These are phyloP conservation scores for Rutstroemia sydowiana DNA, from an alignment of 2,329 filamentous ascomycete genomes.

Conservation along the genomic window DNA sequence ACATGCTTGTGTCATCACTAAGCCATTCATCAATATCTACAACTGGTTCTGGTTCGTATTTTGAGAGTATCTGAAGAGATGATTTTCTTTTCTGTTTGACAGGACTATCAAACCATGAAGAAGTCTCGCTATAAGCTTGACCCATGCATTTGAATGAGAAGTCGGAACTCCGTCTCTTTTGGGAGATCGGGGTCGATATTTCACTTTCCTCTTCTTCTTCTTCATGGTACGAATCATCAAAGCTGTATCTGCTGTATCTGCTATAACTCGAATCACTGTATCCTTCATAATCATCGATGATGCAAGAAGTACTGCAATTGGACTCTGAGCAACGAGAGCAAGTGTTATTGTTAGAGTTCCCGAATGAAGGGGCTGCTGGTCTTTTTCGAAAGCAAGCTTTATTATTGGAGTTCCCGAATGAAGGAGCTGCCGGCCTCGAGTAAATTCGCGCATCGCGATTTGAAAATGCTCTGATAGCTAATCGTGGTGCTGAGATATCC, in stretches of 20 bases:
- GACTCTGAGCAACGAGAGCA: slow-evolving; percentile 11
- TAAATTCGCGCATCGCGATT: slow-evolving; percentile 24
- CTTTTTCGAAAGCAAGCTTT: no score
- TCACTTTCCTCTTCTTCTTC: not conserved
- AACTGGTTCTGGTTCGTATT: no score
- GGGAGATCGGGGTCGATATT: not conserved
- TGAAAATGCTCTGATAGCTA: slow-evolving; percentile 8
- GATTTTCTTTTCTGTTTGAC: not conserved
- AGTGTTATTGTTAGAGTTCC: slow-evolving; percentile 10
- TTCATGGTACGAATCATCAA: not conserved
- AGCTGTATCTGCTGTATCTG: not conserved
- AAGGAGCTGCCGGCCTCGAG: slow-evolving; percentile 17
- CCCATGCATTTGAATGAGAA: slow-evolving; percentile 24
- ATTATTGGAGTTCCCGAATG: slow-evolving; percentile 14
- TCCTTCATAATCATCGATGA: slow-evolving; percentile 13
- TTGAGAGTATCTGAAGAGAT: not conserved
- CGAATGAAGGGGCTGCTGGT: slow-evolving; percentile 16
- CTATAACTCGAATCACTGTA: slow-evolving; percentile 3
- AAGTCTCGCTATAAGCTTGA: slow-evolving; percentile 8
- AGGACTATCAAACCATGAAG: slow-evolving; percentile 15
- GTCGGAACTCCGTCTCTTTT: slow-evolving; percentile 12
- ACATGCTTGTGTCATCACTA: slow-evolving; percentile 17
- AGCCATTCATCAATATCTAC: slow-evolving; percentile 21
- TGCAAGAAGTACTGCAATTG: slow-evolving; percentile 11
- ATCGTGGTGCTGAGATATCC: not conserved